Percentiles rank a stretch among this genome's conserved stretches.
phyloP scores from a whole-genome alignment of 1,284 basidiomycete genomes.

The Cutaneotrichosporon dermatis region DNA sequence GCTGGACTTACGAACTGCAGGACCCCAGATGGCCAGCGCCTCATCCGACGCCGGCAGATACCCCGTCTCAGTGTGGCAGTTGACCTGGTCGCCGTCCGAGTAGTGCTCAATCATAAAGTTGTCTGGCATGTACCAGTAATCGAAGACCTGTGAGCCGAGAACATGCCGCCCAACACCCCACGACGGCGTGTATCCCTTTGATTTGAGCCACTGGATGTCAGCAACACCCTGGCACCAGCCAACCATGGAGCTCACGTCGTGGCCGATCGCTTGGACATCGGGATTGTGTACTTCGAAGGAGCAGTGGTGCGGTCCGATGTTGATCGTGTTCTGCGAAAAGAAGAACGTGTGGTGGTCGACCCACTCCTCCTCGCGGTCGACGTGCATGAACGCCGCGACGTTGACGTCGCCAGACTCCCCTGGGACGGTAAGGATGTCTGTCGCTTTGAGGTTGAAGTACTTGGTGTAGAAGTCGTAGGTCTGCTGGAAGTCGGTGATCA shows the following conservation, averaged over 20 bases:
- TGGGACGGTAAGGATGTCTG: slow-evolving; percentile 21
- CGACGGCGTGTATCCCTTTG: slow-evolving; percentile 21
- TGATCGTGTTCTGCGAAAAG: slow-evolving; percentile 15
- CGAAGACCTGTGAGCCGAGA: slow-evolving; percentile 29
- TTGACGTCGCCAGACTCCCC: slow-evolving; percentile 1
- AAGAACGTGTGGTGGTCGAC: slow-evolving; percentile 30
- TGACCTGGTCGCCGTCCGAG: slow-evolving; percentile 26
- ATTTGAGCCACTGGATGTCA: slow-evolving; percentile 14
- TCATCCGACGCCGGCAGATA: slow-evolving; percentile 4
- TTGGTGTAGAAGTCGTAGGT: slow-evolving; percentile 23
- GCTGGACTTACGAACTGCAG: slow-evolving; percentile 12
- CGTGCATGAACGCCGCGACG: slow-evolving; percentile 22
- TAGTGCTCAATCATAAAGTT: slow-evolving; percentile 29
- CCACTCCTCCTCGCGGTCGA: slow-evolving; percentile 25
- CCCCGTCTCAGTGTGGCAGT: slow-evolving; percentile 14
- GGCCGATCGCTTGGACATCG: slow-evolving; percentile 23
- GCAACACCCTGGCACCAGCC: too few relatives aligned
- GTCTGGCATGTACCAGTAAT: slow-evolving; percentile 27
- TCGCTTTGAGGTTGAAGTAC: slow-evolving; percentile 26
- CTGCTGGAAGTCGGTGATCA: slow-evolving; percentile 16
- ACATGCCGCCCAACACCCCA: slow-evolving; percentile 30
- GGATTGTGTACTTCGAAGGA: slow-evolving; percentile 24
- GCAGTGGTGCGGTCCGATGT: slow-evolving; percentile 21
- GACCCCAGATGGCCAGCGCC: slow-evolving; percentile 16
- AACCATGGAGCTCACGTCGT: slow-evolving; percentile 5